Evolutionary conservation across 1,284 basidiomycete species (phyloP).

Genomic region (Thecaphora thlaspeos): DNA sequence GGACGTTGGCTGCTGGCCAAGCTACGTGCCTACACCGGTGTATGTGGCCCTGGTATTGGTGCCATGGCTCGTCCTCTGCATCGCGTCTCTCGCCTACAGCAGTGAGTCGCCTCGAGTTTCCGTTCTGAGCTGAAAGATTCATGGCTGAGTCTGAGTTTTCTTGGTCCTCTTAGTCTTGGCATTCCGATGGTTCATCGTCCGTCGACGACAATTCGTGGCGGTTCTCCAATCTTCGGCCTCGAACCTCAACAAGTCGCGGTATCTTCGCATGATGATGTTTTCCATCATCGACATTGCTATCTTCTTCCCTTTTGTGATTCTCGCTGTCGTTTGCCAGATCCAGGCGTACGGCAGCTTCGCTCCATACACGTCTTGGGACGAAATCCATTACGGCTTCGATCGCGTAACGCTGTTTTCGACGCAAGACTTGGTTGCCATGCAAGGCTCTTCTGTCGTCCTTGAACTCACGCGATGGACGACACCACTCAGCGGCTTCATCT

Average conservation of each 20-base stretch:
- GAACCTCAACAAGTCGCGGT: slow-evolving; percentile 7
- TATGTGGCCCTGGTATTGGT: slow-evolving; percentile 8
- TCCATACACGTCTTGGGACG: slow-evolving; percentile 9
- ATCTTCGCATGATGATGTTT: slow-evolving; percentile 6
- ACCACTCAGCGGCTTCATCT: slow-evolving; percentile 6
- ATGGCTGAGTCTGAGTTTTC: no score
- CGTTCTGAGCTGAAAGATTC: background rate
- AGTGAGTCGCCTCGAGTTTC: slow-evolving; percentile 1
- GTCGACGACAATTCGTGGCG: slow-evolving; percentile 14
- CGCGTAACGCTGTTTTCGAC: background rate
- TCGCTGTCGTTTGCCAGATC: slow-evolving; percentile 1
- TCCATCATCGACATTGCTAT: slow-evolving; percentile 9
- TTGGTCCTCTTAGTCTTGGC: slow-evolving; percentile 3
- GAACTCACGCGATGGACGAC: slow-evolving; percentile 9
- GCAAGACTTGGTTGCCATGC: background rate
- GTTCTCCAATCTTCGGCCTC: slow-evolving; percentile 11
- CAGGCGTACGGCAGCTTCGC: background rate
- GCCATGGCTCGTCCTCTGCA: slow-evolving; percentile 4
- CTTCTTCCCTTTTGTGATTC: slow-evolving; percentile 3
- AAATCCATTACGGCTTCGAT: slow-evolving; percentile 6
- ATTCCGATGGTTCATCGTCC: slow-evolving; percentile 19
- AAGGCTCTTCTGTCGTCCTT: background rate
- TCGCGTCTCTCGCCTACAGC: slow-evolving; percentile 8
- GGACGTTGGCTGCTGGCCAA: slow-evolving; percentile 13
- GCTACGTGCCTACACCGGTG: slow-evolving; percentile 2